Base-by-base conservation (phyloP, 495 filamentous ascomycete genomes). In the Neurospora pannonica region DNA sequence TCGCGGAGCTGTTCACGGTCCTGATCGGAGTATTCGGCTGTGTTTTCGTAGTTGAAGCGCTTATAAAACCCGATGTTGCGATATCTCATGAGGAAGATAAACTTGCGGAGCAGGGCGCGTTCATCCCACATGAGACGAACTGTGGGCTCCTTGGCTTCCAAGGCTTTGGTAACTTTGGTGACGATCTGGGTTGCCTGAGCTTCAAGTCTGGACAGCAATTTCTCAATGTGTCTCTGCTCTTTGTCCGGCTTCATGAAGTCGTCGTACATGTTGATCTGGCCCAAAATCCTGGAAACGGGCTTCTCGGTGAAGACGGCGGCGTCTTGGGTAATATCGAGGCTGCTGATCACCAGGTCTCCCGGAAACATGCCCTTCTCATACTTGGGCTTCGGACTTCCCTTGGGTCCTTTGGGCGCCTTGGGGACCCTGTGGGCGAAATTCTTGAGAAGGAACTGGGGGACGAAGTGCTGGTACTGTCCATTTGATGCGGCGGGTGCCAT, bases 391-490 rank as follows among this genome's bases (percentile, higher is more conserved):
- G 72, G 73, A 0, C 6, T 9, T 67, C 54, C 54, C 31, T 67
- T 67, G 28, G 24, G 28, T 67, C 5, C 15, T 19, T 67, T 67
- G 28, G 28, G 28, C 2, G 28, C 28, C 31, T 34, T 67, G 28
- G 39, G 74, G 70, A 67, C 54, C 54, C 28, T 67, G 70, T 79
- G 77, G 19, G 84, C 78, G 70, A 85, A 87, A 78, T 86, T 86
- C 34, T 78, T 74, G 9, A 87, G 81, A 39, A 87, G 80, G 71
- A 85, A 87, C 70, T 81, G 84, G 1, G 85, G 85, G 38, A 87
- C 81, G 73, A 84, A 86, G 73, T 87, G 85, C 62, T 87, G 85
- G 74, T 87, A 86, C 54, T 85, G 76, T 5, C 76, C 28, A n/a
- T 34, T 43, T 2, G 5, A 31, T 34, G 31, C 28, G 54, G 54